Percentiles rank a stretch among this genome's conserved stretches.
phyloP scores from a whole-genome alignment of 257 asterid genomes.

The Vinca minor region DNA sequence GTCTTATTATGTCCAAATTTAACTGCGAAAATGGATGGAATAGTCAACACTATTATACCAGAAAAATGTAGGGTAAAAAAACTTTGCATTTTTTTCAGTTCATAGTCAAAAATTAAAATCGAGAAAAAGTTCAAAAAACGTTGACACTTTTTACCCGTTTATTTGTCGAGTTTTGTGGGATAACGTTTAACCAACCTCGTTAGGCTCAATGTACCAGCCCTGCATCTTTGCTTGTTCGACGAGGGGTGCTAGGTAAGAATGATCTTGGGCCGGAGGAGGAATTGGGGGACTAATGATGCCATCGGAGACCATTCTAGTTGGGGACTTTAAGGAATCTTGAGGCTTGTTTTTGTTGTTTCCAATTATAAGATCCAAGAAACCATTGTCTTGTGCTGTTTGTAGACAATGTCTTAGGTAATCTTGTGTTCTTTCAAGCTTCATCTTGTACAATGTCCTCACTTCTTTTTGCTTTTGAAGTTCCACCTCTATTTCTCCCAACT shows the following conservation, averaged over 20 bases:
- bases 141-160: no score
- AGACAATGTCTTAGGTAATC: constrained; percentile 29
- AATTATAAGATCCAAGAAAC: constrained; percentile 50
- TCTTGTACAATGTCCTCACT: constrained; percentile 29
- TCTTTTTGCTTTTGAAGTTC: constrained; percentile 40
- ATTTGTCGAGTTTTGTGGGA: no score
- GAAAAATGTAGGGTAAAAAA: no score
- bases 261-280: constrained; percentile 15
- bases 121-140: no score
- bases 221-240: constrained; percentile 41
- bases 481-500: constrained; percentile 43
- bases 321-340: constrained; percentile 1
- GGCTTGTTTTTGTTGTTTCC: constrained; percentile 16
- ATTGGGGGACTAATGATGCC: constrained; percentile 18
- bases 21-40: no score
- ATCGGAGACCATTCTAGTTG: constrained; percentile 10
- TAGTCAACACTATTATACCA: no score
- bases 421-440: constrained; percentile 37
- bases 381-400: constrained; percentile 65
- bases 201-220: constrained; percentile 66
- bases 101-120: no score
- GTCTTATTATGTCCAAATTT: no score
- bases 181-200: constrained; percentile 62
- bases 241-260: constrained; percentile 35
- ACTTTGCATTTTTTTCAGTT: no score